These are phyloP conservation scores for Dactylellina cionopaga DNA, from an alignment of 2,329 filamentous ascomycete genomes.

Conservation along the genomic window DNA sequence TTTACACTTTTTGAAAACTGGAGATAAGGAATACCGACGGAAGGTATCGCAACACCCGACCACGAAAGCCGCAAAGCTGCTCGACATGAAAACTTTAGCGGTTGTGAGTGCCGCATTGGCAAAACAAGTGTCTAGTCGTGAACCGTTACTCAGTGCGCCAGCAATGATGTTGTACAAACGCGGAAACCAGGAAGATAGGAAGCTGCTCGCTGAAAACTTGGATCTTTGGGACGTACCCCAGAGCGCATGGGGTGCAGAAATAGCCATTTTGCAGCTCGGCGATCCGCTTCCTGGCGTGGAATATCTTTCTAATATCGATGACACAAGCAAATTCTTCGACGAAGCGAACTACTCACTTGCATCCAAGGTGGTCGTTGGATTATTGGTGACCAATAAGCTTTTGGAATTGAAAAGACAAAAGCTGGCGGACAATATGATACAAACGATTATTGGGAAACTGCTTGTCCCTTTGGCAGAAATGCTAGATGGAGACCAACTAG, in stretches of 20 bases:
- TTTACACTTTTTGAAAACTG: conserved; percentile 11
- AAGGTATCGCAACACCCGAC: neutral
- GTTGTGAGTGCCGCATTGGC: neutral
- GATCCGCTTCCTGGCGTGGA: neutral
- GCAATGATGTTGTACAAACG: neutral
- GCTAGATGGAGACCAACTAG: too few species aligned
- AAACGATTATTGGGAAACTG: neutral
- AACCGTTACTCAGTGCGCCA: neutral
- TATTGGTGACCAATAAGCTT: neutral
- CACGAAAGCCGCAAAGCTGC: neutral
- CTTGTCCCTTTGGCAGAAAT: neutral
- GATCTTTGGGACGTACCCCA: neutral
- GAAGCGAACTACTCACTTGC: neutral
- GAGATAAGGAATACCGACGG: neutral
- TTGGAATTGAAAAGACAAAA: neutral
- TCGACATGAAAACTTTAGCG: neutral
- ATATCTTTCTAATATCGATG: neutral
- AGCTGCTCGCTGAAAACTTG: conserved; percentile 1
- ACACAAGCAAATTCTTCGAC: neutral
- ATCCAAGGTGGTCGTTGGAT: neutral
- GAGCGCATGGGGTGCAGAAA: conserved; percentile 2
- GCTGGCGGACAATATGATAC: neutral
- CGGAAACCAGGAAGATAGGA: neutral
- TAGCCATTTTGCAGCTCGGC: neutral
- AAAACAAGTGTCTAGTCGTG: neutral